phyloP scores from a whole-genome alignment of 2,329 filamentous ascomycete species.

The Aspergillus sp. region DNA sequence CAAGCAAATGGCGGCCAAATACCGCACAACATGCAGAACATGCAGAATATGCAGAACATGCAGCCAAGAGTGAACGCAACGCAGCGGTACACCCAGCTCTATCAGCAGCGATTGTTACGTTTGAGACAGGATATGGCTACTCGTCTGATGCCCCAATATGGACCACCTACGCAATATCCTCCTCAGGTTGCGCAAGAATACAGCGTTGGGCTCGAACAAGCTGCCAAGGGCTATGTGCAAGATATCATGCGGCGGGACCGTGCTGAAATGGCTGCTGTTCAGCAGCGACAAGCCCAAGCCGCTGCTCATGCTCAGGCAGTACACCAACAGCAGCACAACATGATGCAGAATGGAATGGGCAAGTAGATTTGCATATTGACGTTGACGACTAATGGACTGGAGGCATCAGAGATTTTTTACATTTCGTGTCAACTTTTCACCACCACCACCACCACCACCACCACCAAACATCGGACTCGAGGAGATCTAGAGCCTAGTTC shows the following conservation, averaged over 20 bases:
- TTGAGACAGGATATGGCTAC: conserved; percentile 44
- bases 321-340: conserved; percentile 47
- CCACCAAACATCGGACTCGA: conserved; percentile 10
- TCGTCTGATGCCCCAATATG: conserved; percentile 44
- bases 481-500: neutral
- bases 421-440: conserved; percentile 1
- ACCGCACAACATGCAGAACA: conserved; percentile 33
- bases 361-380: conserved; percentile 29
- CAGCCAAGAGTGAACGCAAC: conserved; percentile 32
- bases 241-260: conserved; percentile 45
- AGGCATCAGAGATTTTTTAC: conserved; percentile 5
- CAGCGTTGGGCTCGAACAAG: conserved; percentile 41
- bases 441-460: conserved; percentile 16
- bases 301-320: conserved; percentile 39
- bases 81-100: conserved; percentile 43
- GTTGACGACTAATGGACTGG: conserved; percentile 19
- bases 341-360: conserved; percentile 48
- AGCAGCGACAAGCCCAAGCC: conserved; percentile 34
- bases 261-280: conserved; percentile 32
- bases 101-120: conserved; percentile 40
- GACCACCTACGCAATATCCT: conserved; percentile 44
- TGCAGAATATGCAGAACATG: conserved; percentile 15
- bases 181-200: conserved; percentile 45
- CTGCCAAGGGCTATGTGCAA: conserved; percentile 42
- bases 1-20: conserved; percentile 44